Evolutionary conservation across 1,139 yeast species (phyloP).

Genomic region (Sugiyamaella xylanicola): DNA sequence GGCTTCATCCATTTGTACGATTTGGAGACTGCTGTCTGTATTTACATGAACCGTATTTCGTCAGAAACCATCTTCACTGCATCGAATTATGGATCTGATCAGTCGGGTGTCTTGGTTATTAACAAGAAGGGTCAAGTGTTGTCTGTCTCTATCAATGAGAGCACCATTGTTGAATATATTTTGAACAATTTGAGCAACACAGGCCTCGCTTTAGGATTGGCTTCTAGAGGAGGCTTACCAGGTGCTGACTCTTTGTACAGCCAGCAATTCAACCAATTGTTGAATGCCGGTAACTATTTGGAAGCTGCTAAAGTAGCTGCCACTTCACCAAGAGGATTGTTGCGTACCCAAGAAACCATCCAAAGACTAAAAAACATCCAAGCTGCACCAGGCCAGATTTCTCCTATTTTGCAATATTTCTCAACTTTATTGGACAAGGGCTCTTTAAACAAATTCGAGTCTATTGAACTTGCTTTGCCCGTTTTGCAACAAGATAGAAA

Average conservation of each 20-base stretch:
- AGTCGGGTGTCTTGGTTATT: slow-evolving; percentile 87
- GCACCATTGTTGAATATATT: slow-evolving; percentile 86
- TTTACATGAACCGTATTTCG: slow-evolving; percentile 95
- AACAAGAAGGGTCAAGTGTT: slow-evolving; percentile 95
- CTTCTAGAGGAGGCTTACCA: slow-evolving; percentile 94
- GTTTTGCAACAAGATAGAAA: slow-evolving; percentile 95
- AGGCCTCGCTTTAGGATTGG: slow-evolving; percentile 80
- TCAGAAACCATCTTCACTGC: slow-evolving; percentile 97
- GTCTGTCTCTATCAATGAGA: slow-evolving; percentile 85
- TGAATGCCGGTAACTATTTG: slow-evolving; percentile 83
- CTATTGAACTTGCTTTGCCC: slow-evolving; percentile 93
- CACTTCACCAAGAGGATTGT: slow-evolving; percentile 73
- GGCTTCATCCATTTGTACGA: slow-evolving; percentile 97
- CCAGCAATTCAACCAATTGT: slow-evolving; percentile 86
- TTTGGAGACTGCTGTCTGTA: slow-evolving; percentile 85
- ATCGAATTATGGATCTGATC: slow-evolving; percentile 57
- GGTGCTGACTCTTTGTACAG: slow-evolving; percentile 93
- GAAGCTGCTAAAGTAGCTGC: slow-evolving; percentile 98
- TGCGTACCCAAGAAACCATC: slow-evolving; percentile 94
- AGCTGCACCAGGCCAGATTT: slow-evolving; percentile 94
- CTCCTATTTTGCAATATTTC: slow-evolving; percentile 92
- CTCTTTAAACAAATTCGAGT: slow-evolving; percentile 87
- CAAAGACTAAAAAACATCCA: slow-evolving; percentile 89
- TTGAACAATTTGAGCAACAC: slow-evolving; percentile 85
- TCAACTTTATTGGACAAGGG: slow-evolving; percentile 92